Evolutionary conservation across 306 rosid genomes (phyloP).

Genomic region (Quercus ilex): DNA sequence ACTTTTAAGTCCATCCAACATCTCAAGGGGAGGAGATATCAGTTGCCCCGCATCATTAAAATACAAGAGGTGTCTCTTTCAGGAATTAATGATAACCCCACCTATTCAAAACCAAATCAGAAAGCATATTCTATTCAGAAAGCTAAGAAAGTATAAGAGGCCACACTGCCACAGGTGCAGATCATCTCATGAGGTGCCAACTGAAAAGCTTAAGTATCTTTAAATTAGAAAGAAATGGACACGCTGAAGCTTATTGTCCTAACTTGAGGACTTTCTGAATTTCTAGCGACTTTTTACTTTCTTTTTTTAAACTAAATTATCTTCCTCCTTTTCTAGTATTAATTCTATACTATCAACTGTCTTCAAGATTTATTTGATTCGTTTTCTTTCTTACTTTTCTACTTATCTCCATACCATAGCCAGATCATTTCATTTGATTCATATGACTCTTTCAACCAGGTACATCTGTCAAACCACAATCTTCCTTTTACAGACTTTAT

Average conservation of each 20-base stretch:
- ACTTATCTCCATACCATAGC: not conserved
- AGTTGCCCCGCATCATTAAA: slow-evolving; percentile 58
- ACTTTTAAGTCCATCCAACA: slow-evolving; percentile 68
- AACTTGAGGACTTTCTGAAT: not conserved
- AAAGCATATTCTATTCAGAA: not conserved
- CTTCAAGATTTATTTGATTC: not conserved
- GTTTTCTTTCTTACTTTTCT: not conserved
- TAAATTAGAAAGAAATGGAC: slow-evolving; percentile 9
- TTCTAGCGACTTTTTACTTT: not conserved
- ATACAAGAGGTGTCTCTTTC: slow-evolving; percentile 69
- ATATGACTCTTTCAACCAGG: not conserved
- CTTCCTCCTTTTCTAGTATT: not conserved
- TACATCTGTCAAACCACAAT: not conserved
- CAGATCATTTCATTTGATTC: no score
- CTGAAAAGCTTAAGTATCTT: not conserved
- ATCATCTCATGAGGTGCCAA: not conserved
- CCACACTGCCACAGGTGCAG: not conserved
- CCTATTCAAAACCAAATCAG: slow-evolving; percentile 47
- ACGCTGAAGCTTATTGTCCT: not conserved
- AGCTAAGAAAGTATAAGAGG: not conserved
- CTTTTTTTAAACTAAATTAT: not conserved
- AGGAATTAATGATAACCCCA: slow-evolving; percentile 79
- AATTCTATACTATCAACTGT: not conserved
- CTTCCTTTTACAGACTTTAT: not conserved
- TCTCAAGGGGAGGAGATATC: slow-evolving; percentile 58